Evolutionary conservation across 2,329 filamentous ascomycete genomes (phyloP).

Genomic region (Mariannaea sp.): DNA sequence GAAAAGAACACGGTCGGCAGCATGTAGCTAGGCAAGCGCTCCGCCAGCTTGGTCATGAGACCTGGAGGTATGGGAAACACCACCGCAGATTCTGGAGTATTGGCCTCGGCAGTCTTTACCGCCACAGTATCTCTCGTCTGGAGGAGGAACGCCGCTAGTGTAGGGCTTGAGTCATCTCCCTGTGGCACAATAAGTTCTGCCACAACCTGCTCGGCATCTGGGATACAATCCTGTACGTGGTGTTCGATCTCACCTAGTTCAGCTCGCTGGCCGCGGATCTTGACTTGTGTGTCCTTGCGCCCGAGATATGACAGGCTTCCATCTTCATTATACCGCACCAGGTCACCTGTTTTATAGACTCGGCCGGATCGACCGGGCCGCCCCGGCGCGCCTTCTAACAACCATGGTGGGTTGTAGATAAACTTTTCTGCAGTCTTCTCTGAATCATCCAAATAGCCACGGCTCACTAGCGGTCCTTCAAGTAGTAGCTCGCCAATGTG

Average conservation of each 20-base stretch:
- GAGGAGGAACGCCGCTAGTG: background rate
- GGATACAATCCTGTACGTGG: background rate
- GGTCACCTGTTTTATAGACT: slow-evolving; percentile 29
- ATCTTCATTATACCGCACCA: slow-evolving; percentile 25
- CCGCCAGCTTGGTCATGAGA: background rate
- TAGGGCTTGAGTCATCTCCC: background rate
- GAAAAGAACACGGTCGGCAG: slow-evolving; percentile 8
- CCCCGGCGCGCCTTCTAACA: slow-evolving; percentile 24
- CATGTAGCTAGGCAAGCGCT: slow-evolving; percentile 7
- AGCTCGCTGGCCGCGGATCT: slow-evolving; percentile 23
- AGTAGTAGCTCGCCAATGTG: slow-evolving; percentile 42
- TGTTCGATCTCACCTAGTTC: slow-evolving; percentile 19
- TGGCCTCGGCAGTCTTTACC: background rate
- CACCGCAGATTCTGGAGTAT: background rate
- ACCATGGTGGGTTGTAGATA: slow-evolving; percentile 48
- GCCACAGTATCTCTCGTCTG: background rate
- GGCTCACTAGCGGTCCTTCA: slow-evolving; percentile 50
- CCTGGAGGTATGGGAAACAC: background rate
- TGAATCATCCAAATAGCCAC: slow-evolving; percentile 53
- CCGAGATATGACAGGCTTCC: slow-evolving; percentile 24
- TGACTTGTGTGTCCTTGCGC: slow-evolving; percentile 32
- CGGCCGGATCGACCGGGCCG: slow-evolving; percentile 9
- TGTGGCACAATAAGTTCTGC: background rate
- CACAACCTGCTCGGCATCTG: background rate
- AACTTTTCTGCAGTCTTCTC: slow-evolving; percentile 52